Evolutionary conservation across 1,284 basidiomycete species (phyloP).

Genomic region (Kalmanozyma brasiliensis): DNA sequence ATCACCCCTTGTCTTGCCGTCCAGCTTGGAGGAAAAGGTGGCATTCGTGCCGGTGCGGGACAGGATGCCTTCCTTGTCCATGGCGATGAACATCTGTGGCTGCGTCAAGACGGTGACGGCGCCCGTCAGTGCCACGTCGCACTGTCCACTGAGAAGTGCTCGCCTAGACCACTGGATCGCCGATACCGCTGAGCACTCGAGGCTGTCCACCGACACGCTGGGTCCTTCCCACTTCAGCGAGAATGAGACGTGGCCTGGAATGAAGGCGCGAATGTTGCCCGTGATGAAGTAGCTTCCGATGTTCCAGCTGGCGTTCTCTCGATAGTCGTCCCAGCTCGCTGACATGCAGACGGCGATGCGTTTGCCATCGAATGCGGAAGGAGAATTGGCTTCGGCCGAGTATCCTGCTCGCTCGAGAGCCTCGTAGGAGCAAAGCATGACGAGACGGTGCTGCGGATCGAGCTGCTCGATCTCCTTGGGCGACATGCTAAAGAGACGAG

Average conservation of each 20-base stretch:
- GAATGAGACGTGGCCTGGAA: conserved; percentile 47
- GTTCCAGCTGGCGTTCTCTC: conserved; percentile 49
- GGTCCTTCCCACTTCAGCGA: conserved; percentile 46
- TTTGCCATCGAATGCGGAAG: conserved; percentile 38
- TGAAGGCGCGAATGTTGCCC: conserved; percentile 53
- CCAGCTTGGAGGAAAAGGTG: conserved; percentile 33
- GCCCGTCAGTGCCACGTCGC: conserved; percentile 48
- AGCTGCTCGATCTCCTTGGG: conserved; percentile 56
- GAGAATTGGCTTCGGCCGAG: conserved; percentile 32
- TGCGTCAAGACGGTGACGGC: conserved; percentile 43
- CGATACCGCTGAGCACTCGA: conserved; percentile 40
- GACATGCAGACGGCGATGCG: conserved; percentile 49
- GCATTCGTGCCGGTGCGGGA: conserved; percentile 33
- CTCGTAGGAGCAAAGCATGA: conserved; percentile 48
- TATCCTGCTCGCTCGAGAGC: conserved; percentile 51
- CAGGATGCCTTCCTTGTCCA: conserved; percentile 49
- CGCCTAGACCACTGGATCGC: conserved; percentile 43
- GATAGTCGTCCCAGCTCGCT: conserved; percentile 52
- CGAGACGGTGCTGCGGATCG: conserved; percentile 50
- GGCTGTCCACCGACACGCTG: conserved; percentile 39
- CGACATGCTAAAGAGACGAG: conserved; percentile 50
- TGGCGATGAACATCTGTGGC: conserved; percentile 51
- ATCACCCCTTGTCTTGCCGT: conserved; percentile 50
- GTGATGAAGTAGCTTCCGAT: conserved; percentile 57
- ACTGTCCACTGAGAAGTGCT: conserved; percentile 43